Conservation (phyloP, 2,329 filamentous ascomycete genomes). For the Claviceps pazoutovae region DNA sequence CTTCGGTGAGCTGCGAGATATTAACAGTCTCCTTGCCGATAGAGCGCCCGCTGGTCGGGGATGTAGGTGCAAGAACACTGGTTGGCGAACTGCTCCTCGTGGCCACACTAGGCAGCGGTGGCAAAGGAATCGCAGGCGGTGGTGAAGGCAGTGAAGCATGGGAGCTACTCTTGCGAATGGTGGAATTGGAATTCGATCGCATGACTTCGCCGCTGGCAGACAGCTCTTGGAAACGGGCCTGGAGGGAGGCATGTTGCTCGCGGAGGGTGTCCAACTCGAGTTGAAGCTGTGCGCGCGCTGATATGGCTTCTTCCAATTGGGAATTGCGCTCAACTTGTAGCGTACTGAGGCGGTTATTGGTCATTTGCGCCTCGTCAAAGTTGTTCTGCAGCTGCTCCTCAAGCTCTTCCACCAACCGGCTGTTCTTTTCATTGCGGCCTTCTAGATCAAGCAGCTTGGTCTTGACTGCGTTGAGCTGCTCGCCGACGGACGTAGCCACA, state of each 20-base stretch:
- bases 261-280: slow-evolving; percentile 52
- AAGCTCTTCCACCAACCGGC: slow-evolving; percentile 81
- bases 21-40: slow-evolving; percentile 60
- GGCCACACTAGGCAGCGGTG: slow-evolving; percentile 60
- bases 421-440: slow-evolving; percentile 73
- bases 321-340: slow-evolving; percentile 60
- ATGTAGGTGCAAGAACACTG: slow-evolving; percentile 27
- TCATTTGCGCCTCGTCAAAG: slow-evolving; percentile 81
- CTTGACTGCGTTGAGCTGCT: slow-evolving; percentile 48
- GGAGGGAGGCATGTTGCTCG: slow-evolving; percentile 60
- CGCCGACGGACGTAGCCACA: slow-evolving; percentile 32
- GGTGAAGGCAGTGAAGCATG: slow-evolving; percentile 80
- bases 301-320: slow-evolving; percentile 66
- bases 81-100: slow-evolving; percentile 31
- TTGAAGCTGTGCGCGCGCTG: slow-evolving; percentile 48
- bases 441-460: slow-evolving; percentile 51
- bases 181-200: slow-evolving; percentile 50
- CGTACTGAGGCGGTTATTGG: slow-evolving; percentile 74
- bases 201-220: slow-evolving; percentile 29
- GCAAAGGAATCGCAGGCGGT: slow-evolving; percentile 88
- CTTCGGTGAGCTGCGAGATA: slow-evolving; percentile 71
- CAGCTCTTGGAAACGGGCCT: slow-evolving; percentile 50
- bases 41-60: slow-evolving; percentile 49
- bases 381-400: slow-evolving; percentile 93
- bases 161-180: slow-evolving; percentile 72